Evolutionary conservation across 148 eudicot species (phyloP).

Genomic region (Rheum nobile): DNA sequence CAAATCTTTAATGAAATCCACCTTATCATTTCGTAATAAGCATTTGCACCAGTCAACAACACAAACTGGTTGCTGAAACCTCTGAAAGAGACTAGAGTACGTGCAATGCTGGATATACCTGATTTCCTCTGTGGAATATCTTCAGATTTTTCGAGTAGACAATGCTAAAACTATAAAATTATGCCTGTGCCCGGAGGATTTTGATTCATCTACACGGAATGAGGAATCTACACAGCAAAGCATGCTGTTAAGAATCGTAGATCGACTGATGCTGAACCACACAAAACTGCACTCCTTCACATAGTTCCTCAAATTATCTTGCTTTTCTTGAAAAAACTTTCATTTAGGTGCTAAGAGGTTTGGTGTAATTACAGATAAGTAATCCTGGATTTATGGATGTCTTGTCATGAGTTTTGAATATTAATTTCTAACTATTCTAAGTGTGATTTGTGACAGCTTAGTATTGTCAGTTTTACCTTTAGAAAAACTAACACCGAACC

Average conservation of each 20-base stretch:
- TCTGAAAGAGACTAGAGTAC: not conserved
- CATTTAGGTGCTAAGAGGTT: not conserved
- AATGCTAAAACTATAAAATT: not conserved
- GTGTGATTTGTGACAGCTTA: not conserved
- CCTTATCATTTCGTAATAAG: not conserved
- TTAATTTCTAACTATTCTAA: not conserved
- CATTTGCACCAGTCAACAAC: not conserved
- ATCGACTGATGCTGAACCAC: not conserved
- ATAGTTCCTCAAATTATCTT: not conserved
- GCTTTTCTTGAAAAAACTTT: not conserved
- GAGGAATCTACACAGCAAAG: slow-evolving; percentile 1
- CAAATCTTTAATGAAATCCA: not conserved
- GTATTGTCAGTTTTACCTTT: not conserved
- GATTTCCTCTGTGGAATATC: not conserved
- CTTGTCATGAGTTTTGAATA: not conserved
- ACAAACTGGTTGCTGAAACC: not conserved
- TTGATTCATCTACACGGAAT: not conserved
- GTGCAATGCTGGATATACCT: not conserved
- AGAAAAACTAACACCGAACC: not conserved
- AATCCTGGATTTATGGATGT: no score
- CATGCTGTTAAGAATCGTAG: not conserved
- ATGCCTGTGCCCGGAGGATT: not conserved
- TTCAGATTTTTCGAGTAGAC: not conserved
- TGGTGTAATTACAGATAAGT: not conserved
- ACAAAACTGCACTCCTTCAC: not conserved